Evolutionary conservation across 306 rosid genomes (phyloP).

Genomic region (Vigna nakashimae): DNA sequence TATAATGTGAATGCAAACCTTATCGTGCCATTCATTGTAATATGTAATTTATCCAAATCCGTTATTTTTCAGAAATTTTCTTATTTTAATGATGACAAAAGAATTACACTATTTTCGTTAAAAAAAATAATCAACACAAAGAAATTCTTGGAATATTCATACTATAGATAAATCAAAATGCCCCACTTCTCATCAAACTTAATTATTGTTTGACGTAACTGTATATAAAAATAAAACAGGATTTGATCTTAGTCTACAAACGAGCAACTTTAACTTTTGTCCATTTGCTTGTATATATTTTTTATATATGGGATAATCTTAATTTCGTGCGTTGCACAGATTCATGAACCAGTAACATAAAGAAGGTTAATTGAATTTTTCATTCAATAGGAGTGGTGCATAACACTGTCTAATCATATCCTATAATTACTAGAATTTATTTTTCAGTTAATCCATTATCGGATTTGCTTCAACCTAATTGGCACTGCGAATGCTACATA

Average conservation of each 20-base stretch:
- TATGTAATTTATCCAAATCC: too few species aligned
- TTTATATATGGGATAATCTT: not conserved
- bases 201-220: slow-evolving; percentile 41
- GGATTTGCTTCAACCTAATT: not conserved
- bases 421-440: not conserved
- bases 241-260: not conserved
- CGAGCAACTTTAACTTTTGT: slow-evolving; percentile 10
- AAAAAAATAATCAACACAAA: not conserved
- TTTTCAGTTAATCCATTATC: not conserved
- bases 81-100: too few species aligned
- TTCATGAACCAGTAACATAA: slow-evolving; percentile 57
- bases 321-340: slow-evolving; percentile 24
- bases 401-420: not conserved
- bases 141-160: not conserved
- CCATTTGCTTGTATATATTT: not conserved
- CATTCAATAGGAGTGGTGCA: not conserved
- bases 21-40: too few species aligned
- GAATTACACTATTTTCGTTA: too few species aligned
- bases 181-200: slow-evolving; percentile 42
- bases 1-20: slow-evolving; percentile 20
- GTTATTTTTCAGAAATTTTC: too few species aligned
- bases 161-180: slow-evolving; percentile 8
- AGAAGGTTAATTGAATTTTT: slow-evolving; percentile 38
- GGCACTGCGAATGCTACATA: not conserved
- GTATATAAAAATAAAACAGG: not conserved